Percentiles rank a stretch among this genome's conserved stretches.
These are phyloP conservation scores for Cordyceps militaris DNA, from an alignment of 2,329 filamentous ascomycete genomes.

Conservation along the genomic window DNA sequence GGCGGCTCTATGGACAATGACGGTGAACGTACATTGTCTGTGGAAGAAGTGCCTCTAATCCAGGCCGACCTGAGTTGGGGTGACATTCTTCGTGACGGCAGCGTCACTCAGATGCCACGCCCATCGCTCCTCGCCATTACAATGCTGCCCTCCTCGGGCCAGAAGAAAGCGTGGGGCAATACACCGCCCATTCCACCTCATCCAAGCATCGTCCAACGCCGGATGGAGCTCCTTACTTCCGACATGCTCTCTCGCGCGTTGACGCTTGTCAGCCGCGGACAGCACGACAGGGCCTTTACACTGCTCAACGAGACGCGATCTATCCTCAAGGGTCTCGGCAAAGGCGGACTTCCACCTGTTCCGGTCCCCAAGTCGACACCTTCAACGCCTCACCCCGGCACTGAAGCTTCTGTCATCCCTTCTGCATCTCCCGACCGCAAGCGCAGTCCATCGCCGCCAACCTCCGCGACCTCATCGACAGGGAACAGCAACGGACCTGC, in stretches of 20 bases:
- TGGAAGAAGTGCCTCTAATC: slow-evolving; percentile 91
- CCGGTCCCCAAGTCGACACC: slow-evolving; percentile 45
- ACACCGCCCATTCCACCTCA: slow-evolving; percentile 87
- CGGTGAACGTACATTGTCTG: slow-evolving; percentile 72
- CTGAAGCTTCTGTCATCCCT: slow-evolving; percentile 37
- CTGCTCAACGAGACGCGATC: slow-evolving; percentile 88
- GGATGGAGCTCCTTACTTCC: slow-evolving; percentile 95
- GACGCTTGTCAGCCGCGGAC: slow-evolving; percentile 81
- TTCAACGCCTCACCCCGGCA: slow-evolving; percentile 41
- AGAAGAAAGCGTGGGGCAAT: slow-evolving; percentile 58
- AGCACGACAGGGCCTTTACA: slow-evolving; percentile 90
- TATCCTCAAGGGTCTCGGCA: slow-evolving; percentile 91
- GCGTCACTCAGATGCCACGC: slow-evolving; percentile 75
- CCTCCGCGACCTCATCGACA: slow-evolving; percentile 38
- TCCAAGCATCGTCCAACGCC: slow-evolving; percentile 86
- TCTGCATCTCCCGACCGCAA: slow-evolving; percentile 47
- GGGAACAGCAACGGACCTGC: slow-evolving; percentile 31
- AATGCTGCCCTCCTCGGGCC: slow-evolving; percentile 70
- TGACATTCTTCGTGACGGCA: slow-evolving; percentile 85
- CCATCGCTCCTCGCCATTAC: slow-evolving; percentile 92
- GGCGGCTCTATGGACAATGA: slow-evolving; percentile 83
- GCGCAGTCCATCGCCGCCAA: slow-evolving; percentile 47
- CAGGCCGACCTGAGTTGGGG: slow-evolving; percentile 92
- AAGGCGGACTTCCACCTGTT: slow-evolving; percentile 86
- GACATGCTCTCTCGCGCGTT: slow-evolving; percentile 94